These are phyloP conservation scores for Venturia oleaginea DNA, from an alignment of 2,329 filamentous ascomycete species.

Conservation along the genomic window DNA sequence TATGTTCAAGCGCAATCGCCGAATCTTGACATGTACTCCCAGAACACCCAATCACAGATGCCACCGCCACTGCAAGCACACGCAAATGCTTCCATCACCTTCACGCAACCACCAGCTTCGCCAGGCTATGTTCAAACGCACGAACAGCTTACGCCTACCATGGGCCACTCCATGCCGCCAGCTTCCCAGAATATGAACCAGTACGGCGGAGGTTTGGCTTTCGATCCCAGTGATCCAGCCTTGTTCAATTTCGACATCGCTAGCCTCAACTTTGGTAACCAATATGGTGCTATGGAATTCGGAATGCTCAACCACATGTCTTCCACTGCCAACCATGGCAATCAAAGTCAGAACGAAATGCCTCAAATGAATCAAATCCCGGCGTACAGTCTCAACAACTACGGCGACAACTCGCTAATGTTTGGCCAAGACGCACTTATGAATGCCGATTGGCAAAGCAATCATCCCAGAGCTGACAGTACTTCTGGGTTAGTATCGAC, in stretches of 20 bases:
- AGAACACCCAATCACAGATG: constrained; percentile 32
- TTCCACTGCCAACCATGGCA: constrained; percentile 54
- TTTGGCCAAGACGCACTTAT: constrained; percentile 35
- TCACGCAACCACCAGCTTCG: constrained; percentile 64
- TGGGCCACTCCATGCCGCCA: constrained; percentile 28
- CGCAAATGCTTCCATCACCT: constrained; percentile 45
- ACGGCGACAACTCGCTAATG: constrained; percentile 20
- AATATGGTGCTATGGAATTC: constrained; percentile 92
- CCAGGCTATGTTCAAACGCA: constrained; percentile 53
- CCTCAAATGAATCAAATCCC: constrained; percentile 19
- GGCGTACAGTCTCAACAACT: constrained; percentile 2
- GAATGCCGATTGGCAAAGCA: constrained; percentile 22
- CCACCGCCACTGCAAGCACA: constrained; percentile 36
- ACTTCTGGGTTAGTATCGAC: constrained; percentile 35
- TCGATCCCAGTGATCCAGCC: constrained; percentile 85
- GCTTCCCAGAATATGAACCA: constrained; percentile 37
- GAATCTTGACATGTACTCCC: constrained; percentile 30
- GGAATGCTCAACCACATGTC: constrained; percentile 95
- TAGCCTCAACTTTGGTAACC: constrained; percentile 88
- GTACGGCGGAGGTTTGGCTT: constrained; percentile 47
- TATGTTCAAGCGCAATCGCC: constrained; percentile 8
- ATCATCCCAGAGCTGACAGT: constrained; percentile 30
- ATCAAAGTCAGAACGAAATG: constrained; percentile 21
- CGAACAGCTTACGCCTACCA: constrained; percentile 14
- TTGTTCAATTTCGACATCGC: constrained; percentile 95